Base-by-base conservation (phyloP, 805 yeast genomes). In the Yarrowia deformans region DNA sequence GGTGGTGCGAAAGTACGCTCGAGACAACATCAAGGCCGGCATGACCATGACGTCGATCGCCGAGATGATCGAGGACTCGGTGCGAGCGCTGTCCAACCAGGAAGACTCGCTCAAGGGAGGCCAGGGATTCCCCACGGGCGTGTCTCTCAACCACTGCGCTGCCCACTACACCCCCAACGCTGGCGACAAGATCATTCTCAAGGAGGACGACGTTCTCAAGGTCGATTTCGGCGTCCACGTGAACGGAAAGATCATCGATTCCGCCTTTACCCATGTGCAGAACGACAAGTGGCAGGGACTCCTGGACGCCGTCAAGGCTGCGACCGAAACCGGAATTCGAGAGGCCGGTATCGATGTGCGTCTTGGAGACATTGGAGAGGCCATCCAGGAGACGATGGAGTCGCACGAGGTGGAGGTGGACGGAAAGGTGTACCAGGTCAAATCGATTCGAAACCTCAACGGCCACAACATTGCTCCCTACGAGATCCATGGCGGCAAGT, bases 121-220 rank as follows among this genome's bases (percentile, higher is more conserved):
- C 48, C 87, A 93, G 75, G 99, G 98, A 7, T 95, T 95, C 84
- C 99, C 99, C 64, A 93, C 98, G n/a, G 99, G 99, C 70, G 84
- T 95, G 48, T 91, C 97, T 0, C 79, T 94, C 72, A 95, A 95
- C 80, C 90, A 93, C 76, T 89, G 92, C 76, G 99, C 99, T 34
- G 99, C 99, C 0, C 99, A 95, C 78, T 95, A 93, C 80, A 94
- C 98, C 0, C 99, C 99, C 14, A 95, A 95, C 80, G 89, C 94
- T 6, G 97, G 97, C 13, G 99, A 95, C 78, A 91, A 87, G 75
- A 85, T 91, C 8, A 90, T 90, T 1, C 81, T 95, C 73, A 82
- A 84, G 71, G 87, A 92, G 74, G 97, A 91, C 71, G 99, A 95
- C 78, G 97, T 95, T 58, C 87, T 95, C 91, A 95, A 95, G 81